Evolutionary conservation across 2,329 filamentous ascomycete species (phyloP).

Genomic region (Xylaria polymorpha): DNA sequence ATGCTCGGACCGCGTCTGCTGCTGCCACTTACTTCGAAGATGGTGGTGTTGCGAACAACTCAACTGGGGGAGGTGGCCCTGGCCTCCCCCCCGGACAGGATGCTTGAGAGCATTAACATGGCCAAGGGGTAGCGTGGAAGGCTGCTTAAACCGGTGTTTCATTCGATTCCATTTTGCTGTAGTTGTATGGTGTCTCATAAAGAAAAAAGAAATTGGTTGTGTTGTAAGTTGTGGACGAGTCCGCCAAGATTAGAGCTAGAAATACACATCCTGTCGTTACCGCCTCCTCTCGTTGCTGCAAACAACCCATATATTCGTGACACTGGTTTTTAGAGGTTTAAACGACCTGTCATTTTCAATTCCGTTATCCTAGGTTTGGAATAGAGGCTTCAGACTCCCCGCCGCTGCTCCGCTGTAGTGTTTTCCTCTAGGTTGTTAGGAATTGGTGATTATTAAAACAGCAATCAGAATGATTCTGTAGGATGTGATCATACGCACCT

Average conservation of each 20-base stretch:
- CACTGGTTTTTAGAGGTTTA: too few relatives aligned
- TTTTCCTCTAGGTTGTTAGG: too few relatives aligned
- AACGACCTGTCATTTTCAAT: too few relatives aligned
- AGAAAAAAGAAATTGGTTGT: background rate
- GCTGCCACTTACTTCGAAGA: background rate
- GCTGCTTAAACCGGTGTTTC: background rate
- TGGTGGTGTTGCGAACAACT: conserved; percentile 14
- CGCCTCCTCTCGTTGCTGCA: background rate
- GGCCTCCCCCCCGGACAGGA: background rate
- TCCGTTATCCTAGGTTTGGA: too few relatives aligned
- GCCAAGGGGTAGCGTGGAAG: background rate
- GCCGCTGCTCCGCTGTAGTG: too few relatives aligned
- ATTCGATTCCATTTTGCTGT: background rate
- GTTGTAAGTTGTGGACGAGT: background rate
- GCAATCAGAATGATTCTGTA: too few relatives aligned
- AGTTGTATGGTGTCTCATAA: background rate
- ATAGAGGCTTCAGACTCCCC: too few relatives aligned
- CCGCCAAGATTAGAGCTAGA: background rate
- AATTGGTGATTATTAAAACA: too few relatives aligned
- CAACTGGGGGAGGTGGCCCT: background rate
- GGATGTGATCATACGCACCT: too few relatives aligned
- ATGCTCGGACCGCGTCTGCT: background rate
- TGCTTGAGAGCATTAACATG: background rate
- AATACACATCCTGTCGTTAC: background rate
- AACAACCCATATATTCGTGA: too few relatives aligned